phyloP scores from a whole-genome alignment of 495 filamentous ascomycete genomes.

The Neurospora sublineolata region DNA sequence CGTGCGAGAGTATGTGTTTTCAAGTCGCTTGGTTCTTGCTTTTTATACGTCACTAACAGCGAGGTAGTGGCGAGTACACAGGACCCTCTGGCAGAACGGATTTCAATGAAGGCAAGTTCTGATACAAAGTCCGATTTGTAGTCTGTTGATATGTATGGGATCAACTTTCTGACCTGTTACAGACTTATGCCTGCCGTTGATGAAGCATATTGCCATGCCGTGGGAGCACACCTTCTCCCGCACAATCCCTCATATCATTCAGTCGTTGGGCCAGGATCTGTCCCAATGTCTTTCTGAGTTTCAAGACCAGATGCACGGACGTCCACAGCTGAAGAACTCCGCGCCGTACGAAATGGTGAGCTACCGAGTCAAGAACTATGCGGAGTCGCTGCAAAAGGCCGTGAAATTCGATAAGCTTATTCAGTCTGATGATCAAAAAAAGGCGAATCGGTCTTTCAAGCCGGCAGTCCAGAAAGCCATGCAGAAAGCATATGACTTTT shows the following conservation, averaged over 20 bases:
- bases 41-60: conserved; percentile 2
- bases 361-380: conserved; percentile 28
- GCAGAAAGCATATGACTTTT: conserved; percentile 30
- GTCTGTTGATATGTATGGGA: neutral
- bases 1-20: conserved; percentile 30
- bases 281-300: conserved; percentile 14
- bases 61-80: conserved; percentile 18
- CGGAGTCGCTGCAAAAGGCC: conserved; percentile 24
- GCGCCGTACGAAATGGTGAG: conserved; percentile 2
- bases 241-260: conserved; percentile 4
- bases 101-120: conserved; percentile 35
- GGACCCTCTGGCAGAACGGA: conserved; percentile 21
- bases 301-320: conserved; percentile 20
- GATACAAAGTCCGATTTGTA: neutral
- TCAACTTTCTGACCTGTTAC: conserved; percentile 3
- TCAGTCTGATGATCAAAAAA: conserved; percentile 29
- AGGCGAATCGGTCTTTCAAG: conserved; percentile 42
- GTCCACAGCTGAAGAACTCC: conserved; percentile 6
- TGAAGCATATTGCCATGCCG: conserved; percentile 30
- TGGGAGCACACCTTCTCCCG: conserved; percentile 40
- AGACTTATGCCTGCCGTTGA: conserved; percentile 37
- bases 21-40: conserved; percentile 10
- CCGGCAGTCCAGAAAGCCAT: conserved; percentile 35
- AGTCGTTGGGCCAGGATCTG: conserved; percentile 8
- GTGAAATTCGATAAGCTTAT: conserved; percentile 24